Evolutionary conservation across 495 filamentous ascomycete species (phyloP).

Genomic region (Trichoderma parareesei): DNA sequence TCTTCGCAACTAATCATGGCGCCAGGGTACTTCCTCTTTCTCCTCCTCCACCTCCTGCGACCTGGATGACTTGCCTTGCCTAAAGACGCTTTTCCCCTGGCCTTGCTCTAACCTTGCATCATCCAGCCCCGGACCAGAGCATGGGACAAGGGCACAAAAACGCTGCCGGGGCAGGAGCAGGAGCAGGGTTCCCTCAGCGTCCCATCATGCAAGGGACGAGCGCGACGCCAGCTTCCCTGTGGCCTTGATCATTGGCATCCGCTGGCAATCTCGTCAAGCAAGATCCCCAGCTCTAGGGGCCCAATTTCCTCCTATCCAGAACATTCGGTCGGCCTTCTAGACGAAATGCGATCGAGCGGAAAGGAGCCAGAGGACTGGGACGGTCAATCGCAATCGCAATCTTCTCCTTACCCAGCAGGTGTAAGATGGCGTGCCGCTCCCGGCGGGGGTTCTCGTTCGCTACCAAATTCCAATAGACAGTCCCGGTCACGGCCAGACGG

Average conservation of each 20-base stretch:
- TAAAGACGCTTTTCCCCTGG: no score
- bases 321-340: not conserved
- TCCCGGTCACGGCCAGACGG: not conserved
- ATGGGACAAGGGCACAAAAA: not conserved
- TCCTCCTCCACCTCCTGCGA: no score
- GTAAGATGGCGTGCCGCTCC: not conserved
- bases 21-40: no score
- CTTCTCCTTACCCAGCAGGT: not conserved
- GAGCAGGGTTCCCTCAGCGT: not conserved
- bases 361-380: not conserved
- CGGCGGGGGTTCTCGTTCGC: no score
- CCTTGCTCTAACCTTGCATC: no score
- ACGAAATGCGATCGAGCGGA: not conserved
- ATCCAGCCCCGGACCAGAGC: not conserved
- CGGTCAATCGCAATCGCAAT: not conserved
- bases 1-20: not conserved
- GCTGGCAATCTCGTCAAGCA: not conserved
- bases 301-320: constrained; percentile 6
- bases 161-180: not conserved
- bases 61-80: no score
- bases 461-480: no score
- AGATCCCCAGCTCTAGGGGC: not conserved
- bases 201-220: constrained; percentile 2
- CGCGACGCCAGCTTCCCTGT: not conserved
- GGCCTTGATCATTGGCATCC: not conserved